Conservation (phyloP, 2,329 filamentous ascomycete genomes). For the Pseudogymnoascus sp. region DNA sequence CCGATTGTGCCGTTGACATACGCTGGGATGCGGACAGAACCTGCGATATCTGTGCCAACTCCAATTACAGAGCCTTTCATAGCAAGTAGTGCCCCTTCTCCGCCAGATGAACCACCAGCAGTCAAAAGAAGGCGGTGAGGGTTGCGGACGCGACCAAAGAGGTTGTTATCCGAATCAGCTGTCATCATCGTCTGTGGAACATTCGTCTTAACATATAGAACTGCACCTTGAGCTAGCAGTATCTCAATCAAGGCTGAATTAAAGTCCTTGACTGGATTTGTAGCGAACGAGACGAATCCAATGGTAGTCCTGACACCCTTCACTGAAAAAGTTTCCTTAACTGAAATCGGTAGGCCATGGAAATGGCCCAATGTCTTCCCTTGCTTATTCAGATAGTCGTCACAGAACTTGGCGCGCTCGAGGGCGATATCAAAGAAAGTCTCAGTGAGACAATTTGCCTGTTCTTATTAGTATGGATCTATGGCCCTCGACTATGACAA, state of each 20-base stretch:
- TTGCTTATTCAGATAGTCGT: constrained; percentile 37
- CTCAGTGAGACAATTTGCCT: constrained; percentile 42
- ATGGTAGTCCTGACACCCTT: constrained; percentile 36
- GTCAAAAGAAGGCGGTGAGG: constrained; percentile 20
- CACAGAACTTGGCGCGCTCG: constrained; percentile 42
- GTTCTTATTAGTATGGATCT: too few relatives aligned
- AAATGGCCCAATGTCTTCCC: constrained; percentile 35
- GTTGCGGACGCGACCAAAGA: constrained; percentile 48
- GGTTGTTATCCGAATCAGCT: constrained; percentile 50
- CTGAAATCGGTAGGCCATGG: constrained; percentile 34
- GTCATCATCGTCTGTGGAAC: constrained; percentile 34
- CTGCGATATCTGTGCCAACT: constrained; percentile 28
- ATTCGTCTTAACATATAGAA: constrained; percentile 36
- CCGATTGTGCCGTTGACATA: too few relatives aligned
- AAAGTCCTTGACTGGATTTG: too few relatives aligned
- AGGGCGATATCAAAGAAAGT: constrained; percentile 49
- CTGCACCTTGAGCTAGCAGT: constrained; percentile 33
- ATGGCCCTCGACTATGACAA: too few relatives aligned
- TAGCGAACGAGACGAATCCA: constrained; percentile 55
- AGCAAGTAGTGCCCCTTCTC: constrained; percentile 29
- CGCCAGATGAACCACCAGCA: constrained; percentile 26
- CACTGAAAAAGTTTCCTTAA: constrained; percentile 33
- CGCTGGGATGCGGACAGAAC: constrained; percentile 30
- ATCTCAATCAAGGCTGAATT: constrained; percentile 41
- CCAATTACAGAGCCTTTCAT: constrained; percentile 27